Conservation (phyloP, 352 stramenopile genomes). For the Globisporangium recalcitrans region DNA sequence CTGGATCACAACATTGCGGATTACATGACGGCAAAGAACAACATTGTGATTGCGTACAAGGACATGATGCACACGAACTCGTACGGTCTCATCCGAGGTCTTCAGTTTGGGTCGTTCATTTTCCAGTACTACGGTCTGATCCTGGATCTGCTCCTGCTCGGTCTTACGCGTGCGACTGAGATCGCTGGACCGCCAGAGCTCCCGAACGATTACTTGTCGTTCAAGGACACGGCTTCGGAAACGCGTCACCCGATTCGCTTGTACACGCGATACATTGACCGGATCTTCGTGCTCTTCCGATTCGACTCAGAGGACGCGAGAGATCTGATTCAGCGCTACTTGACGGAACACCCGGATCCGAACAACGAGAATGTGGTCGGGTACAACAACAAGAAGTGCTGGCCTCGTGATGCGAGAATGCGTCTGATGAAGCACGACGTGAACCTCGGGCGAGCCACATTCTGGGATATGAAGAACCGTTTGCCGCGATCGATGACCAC, state of each 20-base stretch:
- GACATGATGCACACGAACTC: constrained; percentile 99
- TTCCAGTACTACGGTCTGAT: constrained; percentile 99
- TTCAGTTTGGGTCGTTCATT: constrained; percentile 97
- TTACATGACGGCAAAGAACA: constrained; percentile 99
- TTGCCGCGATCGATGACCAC: constrained; percentile 97
- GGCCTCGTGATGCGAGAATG: constrained; percentile 99
- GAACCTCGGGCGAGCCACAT: constrained; percentile 98
- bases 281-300: constrained; percentile 98
- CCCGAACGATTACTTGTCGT: constrained; percentile 99
- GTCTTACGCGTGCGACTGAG: constrained; percentile 96
- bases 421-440: constrained; percentile 99
- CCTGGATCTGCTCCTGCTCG: constrained; percentile 97
- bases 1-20: constrained; percentile 99
- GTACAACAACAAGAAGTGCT: constrained; percentile 99
- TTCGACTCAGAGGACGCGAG: constrained; percentile 98
- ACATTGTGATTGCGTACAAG: constrained; percentile 97
- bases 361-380: constrained; percentile 99
- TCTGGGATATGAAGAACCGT: constrained; percentile 99
- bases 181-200: constrained; percentile 96
- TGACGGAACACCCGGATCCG: constrained; percentile 99
- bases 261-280: constrained; percentile 99
- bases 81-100: constrained; percentile 97
- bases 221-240: constrained; percentile 97
- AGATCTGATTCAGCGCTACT: constrained; percentile 98
- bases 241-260: constrained; percentile 97